Evolutionary conservation across 768 basidiomycete genomes (phyloP), one percentile per base, ranked within the genome.

Genomic region (Coprinopsis strossmayeri): DNA sequence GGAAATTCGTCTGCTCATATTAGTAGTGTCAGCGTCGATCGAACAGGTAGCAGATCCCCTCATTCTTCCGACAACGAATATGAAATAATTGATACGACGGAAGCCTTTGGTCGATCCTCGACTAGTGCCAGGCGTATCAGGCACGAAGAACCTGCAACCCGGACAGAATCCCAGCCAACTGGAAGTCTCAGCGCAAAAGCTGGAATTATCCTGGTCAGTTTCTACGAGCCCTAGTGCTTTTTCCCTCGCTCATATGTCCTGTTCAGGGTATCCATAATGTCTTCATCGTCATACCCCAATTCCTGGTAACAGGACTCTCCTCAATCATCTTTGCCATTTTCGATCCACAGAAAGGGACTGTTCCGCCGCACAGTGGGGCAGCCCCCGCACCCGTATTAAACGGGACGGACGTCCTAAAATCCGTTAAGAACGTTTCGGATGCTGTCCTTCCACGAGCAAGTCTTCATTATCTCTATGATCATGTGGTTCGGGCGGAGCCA

Each of bases 231-330:
- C 25, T 35, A 26, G 10, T 34, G 7, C 47, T 23, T 25, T 27
- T 20, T 2, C 32, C 34, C n/a, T 27, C 40, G 32, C 47, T 45
- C 9, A 48, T 35, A 41, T 13, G 18, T 15, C 20, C 41, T 27
- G 24, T 46, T 12, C 52, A 92, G 90, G 93, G 95, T 34, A 95
- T 97, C 45, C 93, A 97, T 65, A 97, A 96, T 59, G 78, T 96
- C 50, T 95, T 88, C 64, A 72, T 98, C 53, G 95, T 97, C 50
- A 69, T 96, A 5, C 95, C 95, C 0, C 95, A 98, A 59, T 94
- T 97, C 66, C 73, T 98, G 34, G 86, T 94, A 26, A 94, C 90
- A 0, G 91, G 83, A 20, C 64, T 97, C 3, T 82, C 91, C 0
- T 81, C 92, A 9, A 69, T 94, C 52, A 76, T 97, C 39, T 96